A percentile compares a stretch with the other conserved stretches of the same genome.
phyloP scores from a whole-genome alignment of 306 rosid genomes.

The Clitoria ternatea region DNA sequence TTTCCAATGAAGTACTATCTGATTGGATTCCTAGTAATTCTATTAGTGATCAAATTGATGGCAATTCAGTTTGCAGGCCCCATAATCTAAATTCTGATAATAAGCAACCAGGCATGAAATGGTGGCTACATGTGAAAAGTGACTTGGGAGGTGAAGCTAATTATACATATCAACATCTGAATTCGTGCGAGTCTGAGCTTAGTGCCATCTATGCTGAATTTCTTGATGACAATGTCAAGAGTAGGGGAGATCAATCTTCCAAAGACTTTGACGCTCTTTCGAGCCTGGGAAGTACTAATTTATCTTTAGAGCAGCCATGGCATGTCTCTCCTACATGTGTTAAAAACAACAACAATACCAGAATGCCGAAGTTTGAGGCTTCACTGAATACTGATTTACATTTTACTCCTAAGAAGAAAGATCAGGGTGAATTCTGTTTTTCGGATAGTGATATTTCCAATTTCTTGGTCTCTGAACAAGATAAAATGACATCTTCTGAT shows the following conservation, averaged over 20 bases:
- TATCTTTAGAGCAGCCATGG: conserved; percentile 30
- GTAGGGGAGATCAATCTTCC: conserved; percentile 26
- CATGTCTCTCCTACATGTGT: conserved; percentile 31
- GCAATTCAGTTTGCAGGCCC: conserved; percentile 21
- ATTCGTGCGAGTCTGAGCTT: conserved; percentile 40
- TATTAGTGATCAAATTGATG: conserved; percentile 20
- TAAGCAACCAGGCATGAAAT: conserved; percentile 37
- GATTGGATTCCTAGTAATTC: conserved; percentile 34
- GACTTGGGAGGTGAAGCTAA: conserved; percentile 37
- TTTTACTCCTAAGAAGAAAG: conserved; percentile 37
- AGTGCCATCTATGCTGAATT: conserved; percentile 35
- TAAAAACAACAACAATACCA: conserved; percentile 25
- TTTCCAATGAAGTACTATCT: conserved; percentile 31
- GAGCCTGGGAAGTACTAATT: conserved; percentile 18
- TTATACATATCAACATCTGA: conserved; percentile 35
- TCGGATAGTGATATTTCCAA: conserved; percentile 48
- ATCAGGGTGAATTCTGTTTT: conserved; percentile 41
- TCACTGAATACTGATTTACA: conserved; percentile 25
- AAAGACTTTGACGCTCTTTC: conserved; percentile 29
- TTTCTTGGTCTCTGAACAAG: conserved; percentile 38
- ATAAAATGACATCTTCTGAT: conserved; percentile 42
- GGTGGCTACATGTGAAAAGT: conserved; percentile 73
- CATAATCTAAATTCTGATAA: conserved; percentile 26
- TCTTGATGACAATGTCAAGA: conserved; percentile 29
- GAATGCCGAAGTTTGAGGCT: conserved; percentile 41